Base-by-base conservation (phyloP, 2,329 filamentous ascomycete species). In the Penicillium corylophilum region DNA sequence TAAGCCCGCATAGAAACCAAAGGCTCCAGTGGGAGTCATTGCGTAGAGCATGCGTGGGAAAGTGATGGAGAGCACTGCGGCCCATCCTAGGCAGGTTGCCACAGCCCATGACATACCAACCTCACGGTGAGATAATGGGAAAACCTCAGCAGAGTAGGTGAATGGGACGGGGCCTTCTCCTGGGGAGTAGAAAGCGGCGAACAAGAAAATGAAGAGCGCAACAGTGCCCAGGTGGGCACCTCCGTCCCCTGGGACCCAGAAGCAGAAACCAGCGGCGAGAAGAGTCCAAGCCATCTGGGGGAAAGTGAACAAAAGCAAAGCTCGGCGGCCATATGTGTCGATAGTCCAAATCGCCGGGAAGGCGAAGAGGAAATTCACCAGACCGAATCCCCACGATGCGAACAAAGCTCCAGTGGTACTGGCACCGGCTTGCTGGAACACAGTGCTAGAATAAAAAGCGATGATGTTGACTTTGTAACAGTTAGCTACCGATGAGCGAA, bases 381-480 rank as follows among this genome's bases (percentile, higher is more conserved):
- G 66, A 44, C 85, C 85, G 61, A 86, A 87, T 7, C 84, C 84
- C 66, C 83, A 83, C 0, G 84, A 86, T 4, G 82, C 82, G 31
- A 83, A 75, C 15, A 87, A 73, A 2, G 87, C 83, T 29, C 80
- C 72, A 42, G 79, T 80, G 1, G 77, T 69, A 38, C 53, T 69
- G 31, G 83, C 82, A 4, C 84, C 84, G 2, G 85, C 80, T 1
- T 85, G 68, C 5, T 49, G 48, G 46, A 79, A 78, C 41, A 79
- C 69, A 2, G 83, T 85, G 0, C 83, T 85, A 0, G 83, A 87
- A 70, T 91, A 90, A 69, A 90, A 90, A 1, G 87, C 85, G 49
- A 90, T 87, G 50, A 90, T 87, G 65, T 89, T 89, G 69, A 88
- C 54, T 54, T 23, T 45, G n/a, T 9, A 16, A 20, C 23, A 1